Base-by-base conservation (phyloP, 306 rosid genomes). In the Pterocarpus santalinus region DNA sequence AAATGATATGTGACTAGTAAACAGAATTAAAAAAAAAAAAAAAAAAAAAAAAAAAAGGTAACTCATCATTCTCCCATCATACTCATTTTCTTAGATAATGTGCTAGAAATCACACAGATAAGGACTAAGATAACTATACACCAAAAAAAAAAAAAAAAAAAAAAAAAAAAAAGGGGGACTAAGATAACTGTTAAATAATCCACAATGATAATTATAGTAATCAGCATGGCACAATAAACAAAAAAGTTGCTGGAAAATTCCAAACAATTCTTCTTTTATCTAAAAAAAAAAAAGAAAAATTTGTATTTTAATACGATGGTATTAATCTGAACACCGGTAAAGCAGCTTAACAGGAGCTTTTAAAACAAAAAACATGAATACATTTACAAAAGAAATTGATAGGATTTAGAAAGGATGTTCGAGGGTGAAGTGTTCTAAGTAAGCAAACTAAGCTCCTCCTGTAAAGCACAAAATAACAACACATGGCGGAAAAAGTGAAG, bases 161-260 rank as follows among this genome's bases (percentile, higher is more conserved):
- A n/a, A n/a, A n/a, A n/a, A n/a, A n/a, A n/a, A n/a, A n/a, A n/a
- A n/a, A n/a, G n/a, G n/a, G 52, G 69, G 64, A 64, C 34, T 77
- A 55, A 38, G 33, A 82, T 63, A 81, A 78, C 55, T 62, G 56
- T 65, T 63, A 53, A 77, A 16, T 30, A 72, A 77, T 43, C 68
- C 79, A 64, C 46, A 56, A 64, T 11, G 61, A 78, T 34, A 75
- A 43, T 34, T 53, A 51, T 72, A 74, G 53, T 63, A 46, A 77
- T 77, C 74, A 67, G 73, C 28, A 77, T 65, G 69, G 35, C 65
- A 77, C 35, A 76, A 69, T 36, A 43, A 67, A 84, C 36, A 60
- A 15, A 51, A 58, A 58, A 43, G 28, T 53, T 43, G 10, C 57
- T 34, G 5, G 2, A 34, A 34, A 53, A 17, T 32, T 58, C 9